Evolutionary conservation across 257 asterid species (phyloP).

Genomic region (Striga asiatica): DNA sequence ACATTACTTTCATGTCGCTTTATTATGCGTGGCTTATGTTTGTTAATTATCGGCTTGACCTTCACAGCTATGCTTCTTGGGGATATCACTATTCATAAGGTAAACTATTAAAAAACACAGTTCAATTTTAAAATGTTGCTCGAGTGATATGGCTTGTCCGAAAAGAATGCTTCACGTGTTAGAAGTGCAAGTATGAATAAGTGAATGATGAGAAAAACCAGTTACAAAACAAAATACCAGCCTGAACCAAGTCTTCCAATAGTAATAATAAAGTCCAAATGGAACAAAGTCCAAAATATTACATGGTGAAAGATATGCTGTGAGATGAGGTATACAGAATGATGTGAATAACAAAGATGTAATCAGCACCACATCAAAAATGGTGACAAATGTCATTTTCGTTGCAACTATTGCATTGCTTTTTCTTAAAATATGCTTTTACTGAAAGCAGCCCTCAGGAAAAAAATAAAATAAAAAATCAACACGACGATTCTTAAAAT

Average conservation of each 20-base stretch:
- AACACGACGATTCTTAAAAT: slow-evolving; percentile 1
- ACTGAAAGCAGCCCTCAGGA: not conserved
- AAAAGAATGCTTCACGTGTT: too few relatives aligned
- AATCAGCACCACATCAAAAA: not conserved
- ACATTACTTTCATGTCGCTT: not conserved
- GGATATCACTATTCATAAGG: slow-evolving; percentile 1
- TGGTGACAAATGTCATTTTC: not conserved
- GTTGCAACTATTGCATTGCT: not conserved
- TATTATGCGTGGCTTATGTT: slow-evolving; percentile 20
- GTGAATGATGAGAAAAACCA: too few relatives aligned
- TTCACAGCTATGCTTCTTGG: slow-evolving; percentile 29
- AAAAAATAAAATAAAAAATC: too few relatives aligned
- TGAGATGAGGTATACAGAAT: not conserved
- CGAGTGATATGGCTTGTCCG: too few relatives aligned
- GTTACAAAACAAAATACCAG: too few relatives aligned
- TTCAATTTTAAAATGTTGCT: not conserved
- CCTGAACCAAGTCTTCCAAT: too few relatives aligned
- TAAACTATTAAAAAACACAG: not conserved
- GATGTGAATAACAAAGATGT: too few relatives aligned
- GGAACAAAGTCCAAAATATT: too few relatives aligned
- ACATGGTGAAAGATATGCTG: too few relatives aligned
- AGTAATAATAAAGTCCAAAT: too few relatives aligned
- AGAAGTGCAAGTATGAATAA: too few relatives aligned
- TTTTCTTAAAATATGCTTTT: not conserved
- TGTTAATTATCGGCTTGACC: slow-evolving; percentile 18